Base-by-base conservation (phyloP, 1,284 basidiomycete genomes). In the Golubevia pallescens region DNA sequence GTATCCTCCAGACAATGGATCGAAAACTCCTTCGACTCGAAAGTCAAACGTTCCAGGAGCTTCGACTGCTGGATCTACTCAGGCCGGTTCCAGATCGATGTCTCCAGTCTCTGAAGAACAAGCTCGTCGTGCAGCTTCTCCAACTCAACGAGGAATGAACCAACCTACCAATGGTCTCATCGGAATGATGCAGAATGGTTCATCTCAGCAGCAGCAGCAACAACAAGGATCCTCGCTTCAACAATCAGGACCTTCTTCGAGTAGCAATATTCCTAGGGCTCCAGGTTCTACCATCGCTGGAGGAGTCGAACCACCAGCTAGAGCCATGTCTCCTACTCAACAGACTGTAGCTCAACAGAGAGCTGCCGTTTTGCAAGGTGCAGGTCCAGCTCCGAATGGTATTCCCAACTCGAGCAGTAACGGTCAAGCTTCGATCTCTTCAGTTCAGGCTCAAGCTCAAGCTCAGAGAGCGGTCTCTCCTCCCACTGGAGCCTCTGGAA, bases 1-100 rank as follows among this genome's bases (percentile, higher is more conserved):
- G 71, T 85, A 85, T 48, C 82, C 82, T 8, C 69, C 78, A 55
- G 81, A 85, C 68, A 74, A 68, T 34, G 62, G 68, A 14, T 65
- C 66, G 32, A 68, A 75, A 69, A 24, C 1, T 23, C 61, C 54
- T 23, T 42, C 24, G 24, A 52, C 60, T 19, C 61, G 70, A 60
- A 74, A 76, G 66, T 65, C 69, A 51, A 69, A 55, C 57, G 53
- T 67, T 61, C 66, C 66, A 8, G 61, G 66, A 24, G 63, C 62
- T 13, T 63, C 60, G 19, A 48, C 61, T 2, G 60, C 58, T 1
- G 69, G 69, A 3, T 48, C 62, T 14, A 65, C 60, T 54, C 66
- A 59, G 24, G 68, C 69, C 13, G 58, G 57, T 2, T 68, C 69
- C 23, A 69, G 70, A 55, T 63, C 68, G 52, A 71, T 69, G 71